Base-by-base conservation (phyloP, 805 yeast species). In the Lachancea nothofagi region DNA sequence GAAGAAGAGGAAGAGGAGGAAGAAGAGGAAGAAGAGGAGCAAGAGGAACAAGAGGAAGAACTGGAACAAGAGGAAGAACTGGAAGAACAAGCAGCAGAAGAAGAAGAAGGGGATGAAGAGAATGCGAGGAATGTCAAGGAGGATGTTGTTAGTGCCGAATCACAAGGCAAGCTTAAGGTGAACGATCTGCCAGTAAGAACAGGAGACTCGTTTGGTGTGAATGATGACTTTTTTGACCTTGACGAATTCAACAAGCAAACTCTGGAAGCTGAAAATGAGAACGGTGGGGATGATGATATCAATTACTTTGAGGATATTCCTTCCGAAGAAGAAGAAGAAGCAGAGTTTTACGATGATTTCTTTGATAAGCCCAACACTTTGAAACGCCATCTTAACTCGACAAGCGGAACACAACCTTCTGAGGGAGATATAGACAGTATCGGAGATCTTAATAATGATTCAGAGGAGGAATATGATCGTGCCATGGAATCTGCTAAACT, bases 161-260 rank as follows among this genome's bases (percentile, higher is more conserved):
- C n/a, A n/a, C n/a, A n/a, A n/a, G n/a, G n/a, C n/a, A n/a, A n/a
- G n/a, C n/a, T n/a, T n/a, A n/a, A n/a, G n/a, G n/a, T n/a, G n/a
- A n/a, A n/a, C n/a, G n/a, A n/a, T n/a, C n/a, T n/a, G n/a, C n/a
- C n/a, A n/a, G n/a, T n/a, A n/a, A n/a, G n/a, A 12, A 60, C 53
- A 10, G 63, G 53, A 9, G 62, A 54, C 51, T 71, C 64, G 2
- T 74, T 71, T 51, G 90, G 88, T 1, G 69, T 89, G 22, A 84
- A 89, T 55, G 95, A 86, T 53, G 85, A 78, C 5, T 81, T 88
- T 50, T 90, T 90, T 56, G 78, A 85, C 44, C 76, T 90, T 29
- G 95, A 87, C 48, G 84, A 83, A 39, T 90, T 84, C 67, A 85
- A 83, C 62, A 75, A 72, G 54, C 87, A 80, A 57, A 77, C 79